These are phyloP conservation scores for Microdochium paspali DNA, from an alignment of 2,329 filamentous ascomycete species.

Conservation along the genomic window DNA sequence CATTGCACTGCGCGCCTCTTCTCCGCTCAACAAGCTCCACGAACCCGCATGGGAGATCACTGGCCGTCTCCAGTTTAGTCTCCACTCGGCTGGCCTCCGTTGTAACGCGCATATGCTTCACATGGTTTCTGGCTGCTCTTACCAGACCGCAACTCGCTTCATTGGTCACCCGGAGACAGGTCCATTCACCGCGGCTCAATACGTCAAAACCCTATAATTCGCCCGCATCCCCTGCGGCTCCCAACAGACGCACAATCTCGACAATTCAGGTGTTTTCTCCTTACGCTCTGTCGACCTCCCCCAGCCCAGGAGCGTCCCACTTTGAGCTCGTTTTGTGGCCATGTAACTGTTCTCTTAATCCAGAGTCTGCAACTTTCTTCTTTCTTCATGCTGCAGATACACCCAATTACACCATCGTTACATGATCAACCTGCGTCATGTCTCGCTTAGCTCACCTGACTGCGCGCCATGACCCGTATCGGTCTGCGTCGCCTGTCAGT, in stretches of 20 bases:
- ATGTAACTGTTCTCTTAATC: neutral
- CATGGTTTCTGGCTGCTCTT: neutral
- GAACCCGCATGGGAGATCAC: too few relatives aligned
- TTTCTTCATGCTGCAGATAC: neutral
- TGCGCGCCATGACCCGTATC: slow-evolving; percentile 7
- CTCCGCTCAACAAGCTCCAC: too few relatives aligned
- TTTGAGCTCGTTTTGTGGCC: neutral
- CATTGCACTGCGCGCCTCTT: too few relatives aligned
- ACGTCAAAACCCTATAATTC: neutral
- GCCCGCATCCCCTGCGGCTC: neutral
- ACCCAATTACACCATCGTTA: neutral
- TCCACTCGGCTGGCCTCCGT: too few relatives aligned
- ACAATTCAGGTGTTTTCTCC: neutral
- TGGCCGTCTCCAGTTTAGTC: too few relatives aligned
- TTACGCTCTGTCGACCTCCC: neutral
- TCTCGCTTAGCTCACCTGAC: neutral
- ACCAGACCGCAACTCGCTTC: neutral
- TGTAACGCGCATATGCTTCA: too few relatives aligned
- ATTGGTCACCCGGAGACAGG: neutral
- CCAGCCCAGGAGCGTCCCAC: neutral
- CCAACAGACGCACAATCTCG: neutral
- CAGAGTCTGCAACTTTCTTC: neutral
- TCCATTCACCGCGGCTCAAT: neutral
- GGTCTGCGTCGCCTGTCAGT: slow-evolving; percentile 27
- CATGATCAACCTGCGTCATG: neutral